Percentiles rank a stretch among this genome's conserved stretches.
phyloP scores from a whole-genome alignment of 1,284 basidiomycete species.

The Cutaneotrichosporon arboriforme region DNA sequence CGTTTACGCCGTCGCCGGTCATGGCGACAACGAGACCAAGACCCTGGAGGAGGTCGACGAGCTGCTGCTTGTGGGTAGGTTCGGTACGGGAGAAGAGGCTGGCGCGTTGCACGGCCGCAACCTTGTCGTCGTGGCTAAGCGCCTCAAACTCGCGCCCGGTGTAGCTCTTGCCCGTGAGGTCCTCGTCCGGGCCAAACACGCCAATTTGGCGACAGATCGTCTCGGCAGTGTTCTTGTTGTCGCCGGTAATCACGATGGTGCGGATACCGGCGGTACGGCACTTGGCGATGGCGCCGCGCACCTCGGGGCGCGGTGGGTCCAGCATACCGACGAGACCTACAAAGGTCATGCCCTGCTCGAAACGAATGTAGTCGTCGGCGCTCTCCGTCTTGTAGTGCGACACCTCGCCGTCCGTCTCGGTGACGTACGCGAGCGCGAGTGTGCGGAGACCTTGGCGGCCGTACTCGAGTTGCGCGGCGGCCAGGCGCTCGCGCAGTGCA shows the following conservation, averaged over 20 bases:
- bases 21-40: constrained; percentile 95
- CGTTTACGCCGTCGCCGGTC: constrained; percentile 95
- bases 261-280: constrained; percentile 91
- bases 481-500: constrained; percentile 59
- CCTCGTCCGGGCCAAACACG: constrained; percentile 76
- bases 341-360: constrained; percentile 87
- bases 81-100: constrained; percentile 90
- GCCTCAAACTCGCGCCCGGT: constrained; percentile 89
- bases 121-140: constrained; percentile 70
- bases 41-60: constrained; percentile 91
- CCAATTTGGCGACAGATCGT: constrained; percentile 95
- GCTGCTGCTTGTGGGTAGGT: constrained; percentile 88
- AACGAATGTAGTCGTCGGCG: constrained; percentile 73
- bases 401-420: constrained; percentile 69
- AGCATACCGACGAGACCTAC: constrained; percentile 96
- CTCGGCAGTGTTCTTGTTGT: constrained; percentile 97
- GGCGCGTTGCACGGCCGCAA: constrained; percentile 76
- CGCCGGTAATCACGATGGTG: constrained; percentile 96
- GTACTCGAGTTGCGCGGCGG: constrained; percentile 63
- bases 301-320: constrained; percentile 95
- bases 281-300: constrained; percentile 75
- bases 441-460: constrained; percentile 79
- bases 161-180: constrained; percentile 84
- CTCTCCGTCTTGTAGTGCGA: constrained; percentile 73
- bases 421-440: constrained; percentile 82